Base-by-base conservation (phyloP, 2,329 filamentous ascomycete species). In the Malbranchea zuffiana region DNA sequence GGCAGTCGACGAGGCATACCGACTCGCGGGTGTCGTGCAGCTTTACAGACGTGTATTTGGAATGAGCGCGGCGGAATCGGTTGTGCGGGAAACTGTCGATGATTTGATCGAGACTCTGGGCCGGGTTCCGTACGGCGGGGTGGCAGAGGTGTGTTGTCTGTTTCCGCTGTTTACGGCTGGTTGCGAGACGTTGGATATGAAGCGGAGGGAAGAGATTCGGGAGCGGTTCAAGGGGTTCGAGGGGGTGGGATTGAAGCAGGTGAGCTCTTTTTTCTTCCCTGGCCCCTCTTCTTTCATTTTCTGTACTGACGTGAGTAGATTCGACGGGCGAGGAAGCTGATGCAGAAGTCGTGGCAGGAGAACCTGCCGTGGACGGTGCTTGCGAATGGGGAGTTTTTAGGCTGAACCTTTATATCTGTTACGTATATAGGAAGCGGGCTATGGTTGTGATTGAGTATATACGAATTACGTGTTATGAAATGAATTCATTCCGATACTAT, bases 121-220 rank as follows among this genome's bases (percentile, higher is more conserved):
- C 15, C 71, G 70, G 24, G 74, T 90, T 32, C 63, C 74, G 8
- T 62, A 68, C 8, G 79, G 80, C 4, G 78, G 78, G 19, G 76
- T 75, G 11, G 81, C 82, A 0, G 83, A 88, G 56, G 77, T 75
- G 6, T 84, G 81, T 50, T 62, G 83, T 12, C 56, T 90, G 25
- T 87, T 90, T 46, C 83, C 84, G 0, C 76, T 90, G 61, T 90
- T 90, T 56, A 82, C 81, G 1, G 83, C 83, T 1, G 84, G 83
- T 0, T 87, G 82, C 46, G 81, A 90, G 54, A 75, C 77, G 1
- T 62, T 62, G 38, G 70, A 76, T 32, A 50, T 63, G 21, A 59
- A 57, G 2, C 72, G 80, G 47, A 66, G 76, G 33, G 60, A 62
- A 16, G 67, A 74, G 49, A 74, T 88, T 24, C 62, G 82, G 49